Conservation (phyloP, 306 rosid genomes). For the Quercus alba region DNA sequence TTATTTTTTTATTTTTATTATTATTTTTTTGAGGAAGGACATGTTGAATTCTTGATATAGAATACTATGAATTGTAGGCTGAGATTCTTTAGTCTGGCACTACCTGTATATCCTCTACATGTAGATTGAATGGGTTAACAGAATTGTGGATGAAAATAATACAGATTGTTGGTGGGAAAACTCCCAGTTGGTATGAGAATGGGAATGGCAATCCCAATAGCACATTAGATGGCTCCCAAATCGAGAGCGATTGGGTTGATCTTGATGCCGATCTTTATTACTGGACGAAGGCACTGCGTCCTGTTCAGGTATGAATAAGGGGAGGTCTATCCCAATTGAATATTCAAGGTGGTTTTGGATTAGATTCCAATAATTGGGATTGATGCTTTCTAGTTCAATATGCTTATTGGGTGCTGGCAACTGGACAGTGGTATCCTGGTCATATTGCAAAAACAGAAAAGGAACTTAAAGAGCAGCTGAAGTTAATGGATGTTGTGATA, state of each 20-base stretch:
- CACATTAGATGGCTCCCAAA: constrained; percentile 23
- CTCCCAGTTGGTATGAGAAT: constrained; percentile 41
- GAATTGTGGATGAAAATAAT: constrained; percentile 7
- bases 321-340: neutral
- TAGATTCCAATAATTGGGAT: neutral
- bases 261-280: constrained; percentile 73
- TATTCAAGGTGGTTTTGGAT: neutral
- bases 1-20: no score
- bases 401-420: constrained; percentile 25
- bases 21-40: neutral
- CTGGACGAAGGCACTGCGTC: constrained; percentile 84
- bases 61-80: neutral
- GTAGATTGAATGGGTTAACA: neutral
- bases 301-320: constrained; percentile 67
- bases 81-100: no score
- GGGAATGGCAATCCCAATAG: constrained; percentile 22
- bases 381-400: neutral
- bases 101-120: no score
- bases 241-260: constrained; percentile 57
- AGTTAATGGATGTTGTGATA: constrained; percentile 90
- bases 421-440: constrained; percentile 95
- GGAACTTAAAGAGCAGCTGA: constrained; percentile 82
- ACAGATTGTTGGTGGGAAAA: constrained; percentile 80
- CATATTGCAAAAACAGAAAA: constrained; percentile 97
- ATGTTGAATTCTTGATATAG: no score